Conservation (phyloP, 345 rosid genomes). For the Citrus medica region DNA sequence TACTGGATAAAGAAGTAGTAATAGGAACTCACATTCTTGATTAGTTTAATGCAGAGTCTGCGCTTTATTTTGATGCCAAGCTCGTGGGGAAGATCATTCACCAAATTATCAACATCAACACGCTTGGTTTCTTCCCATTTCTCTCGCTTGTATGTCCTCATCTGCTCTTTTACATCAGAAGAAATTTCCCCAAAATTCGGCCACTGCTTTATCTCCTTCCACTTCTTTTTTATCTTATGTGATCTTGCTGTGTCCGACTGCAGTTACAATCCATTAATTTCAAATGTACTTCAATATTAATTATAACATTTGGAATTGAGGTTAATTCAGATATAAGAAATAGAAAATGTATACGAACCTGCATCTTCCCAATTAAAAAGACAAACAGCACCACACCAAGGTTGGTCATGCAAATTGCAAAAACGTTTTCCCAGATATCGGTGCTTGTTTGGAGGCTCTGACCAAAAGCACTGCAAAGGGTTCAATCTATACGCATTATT, state of each 20-base stretch:
- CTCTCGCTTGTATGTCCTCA: background rate
- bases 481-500: no score
- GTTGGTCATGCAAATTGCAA: background rate
- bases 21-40: conserved; percentile 46
- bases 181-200: background rate
- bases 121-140: conserved; percentile 56
- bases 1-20: no score
- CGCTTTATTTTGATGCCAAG: conserved; percentile 71
- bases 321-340: no score
- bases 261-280: no score
- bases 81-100: conserved; percentile 68
- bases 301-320: no score
- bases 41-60: conserved; percentile 68
- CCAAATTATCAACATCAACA: conserved; percentile 57
- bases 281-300: no score
- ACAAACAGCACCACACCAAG: background rate
- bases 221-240: background rate
- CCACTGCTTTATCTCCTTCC: background rate
- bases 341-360: no score
- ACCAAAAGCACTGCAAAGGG: background rate
- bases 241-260: background rate
- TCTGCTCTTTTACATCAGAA: background rate
- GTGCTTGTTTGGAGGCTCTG: background rate
- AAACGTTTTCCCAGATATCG: background rate
- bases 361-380: conserved; percentile 3